phyloP scores from a whole-genome alignment of 768 basidiomycete genomes.

The Russula virescens region DNA sequence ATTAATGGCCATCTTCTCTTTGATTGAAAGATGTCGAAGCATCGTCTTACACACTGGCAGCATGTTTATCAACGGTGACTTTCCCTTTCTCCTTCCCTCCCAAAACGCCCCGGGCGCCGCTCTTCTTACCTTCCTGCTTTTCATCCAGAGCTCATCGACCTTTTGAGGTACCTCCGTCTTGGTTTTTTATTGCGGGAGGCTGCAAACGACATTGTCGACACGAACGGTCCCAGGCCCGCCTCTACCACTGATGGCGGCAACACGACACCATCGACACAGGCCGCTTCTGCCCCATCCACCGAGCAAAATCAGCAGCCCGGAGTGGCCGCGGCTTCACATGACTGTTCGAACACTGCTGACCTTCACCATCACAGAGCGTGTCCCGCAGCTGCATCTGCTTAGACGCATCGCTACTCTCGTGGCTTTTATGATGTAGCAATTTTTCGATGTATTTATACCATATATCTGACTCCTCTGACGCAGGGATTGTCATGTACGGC shows the following conservation, averaged over 20 bases:
- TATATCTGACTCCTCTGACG: too few relatives aligned
- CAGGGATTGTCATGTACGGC: too few relatives aligned
- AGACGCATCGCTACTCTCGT: too few relatives aligned
- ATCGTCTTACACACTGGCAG: neutral
- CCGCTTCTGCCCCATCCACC: neutral
- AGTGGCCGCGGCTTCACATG: neutral
- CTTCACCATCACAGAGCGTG: neutral
- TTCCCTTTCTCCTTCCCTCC: neutral
- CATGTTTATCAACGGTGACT: neutral
- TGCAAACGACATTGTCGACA: neutral
- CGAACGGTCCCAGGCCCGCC: neutral
- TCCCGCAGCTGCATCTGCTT: neutral
- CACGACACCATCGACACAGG: neutral
- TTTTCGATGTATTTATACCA: too few relatives aligned
- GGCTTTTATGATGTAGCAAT: too few relatives aligned
- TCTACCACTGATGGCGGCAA: neutral
- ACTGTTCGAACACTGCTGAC: neutral
- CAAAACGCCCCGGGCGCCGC: neutral
- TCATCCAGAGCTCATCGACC: neutral
- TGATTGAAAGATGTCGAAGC: neutral
- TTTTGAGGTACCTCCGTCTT: neutral
- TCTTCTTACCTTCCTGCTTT: neutral
- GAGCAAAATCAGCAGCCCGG: neutral
- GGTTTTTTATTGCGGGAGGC: neutral
- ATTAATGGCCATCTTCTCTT: neutral